A percentile compares a stretch with the other conserved stretches of the same genome.
Evolutionary conservation across 495 filamentous ascomycete genomes (phyloP).

Genomic region (Neurospora sp.): DNA sequence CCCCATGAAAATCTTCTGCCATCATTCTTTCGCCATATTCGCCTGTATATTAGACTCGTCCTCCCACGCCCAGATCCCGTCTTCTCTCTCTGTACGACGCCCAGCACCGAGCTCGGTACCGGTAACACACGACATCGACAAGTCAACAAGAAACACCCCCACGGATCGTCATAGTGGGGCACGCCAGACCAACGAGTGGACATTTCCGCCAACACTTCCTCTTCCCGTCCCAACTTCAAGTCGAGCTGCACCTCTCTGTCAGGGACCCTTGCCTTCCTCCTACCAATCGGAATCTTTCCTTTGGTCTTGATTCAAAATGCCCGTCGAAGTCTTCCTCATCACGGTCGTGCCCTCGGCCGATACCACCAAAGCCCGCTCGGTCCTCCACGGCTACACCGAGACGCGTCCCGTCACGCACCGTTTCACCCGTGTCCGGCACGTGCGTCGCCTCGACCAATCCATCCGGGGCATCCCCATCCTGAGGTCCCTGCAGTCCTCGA

Average conservation of each 20-base stretch:
- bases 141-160: not conserved
- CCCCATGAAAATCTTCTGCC: not conserved
- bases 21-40: not conserved
- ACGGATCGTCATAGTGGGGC: not conserved
- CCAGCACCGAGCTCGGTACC: not conserved
- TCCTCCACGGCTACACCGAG: slow-evolving; percentile 32
- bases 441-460: slow-evolving; percentile 17
- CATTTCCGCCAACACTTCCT: not conserved
- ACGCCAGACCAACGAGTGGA: not conserved
- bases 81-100: not conserved
- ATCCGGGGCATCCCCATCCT: slow-evolving; percentile 13
- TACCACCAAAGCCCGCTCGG: slow-evolving; percentile 23
- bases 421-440: slow-evolving; percentile 24
- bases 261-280: not conserved
- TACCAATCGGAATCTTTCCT: not conserved
- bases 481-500: slow-evolving; percentile 24
- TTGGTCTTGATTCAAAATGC: slow-evolving; percentile 4
- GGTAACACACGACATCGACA: not conserved
- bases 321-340: slow-evolving; percentile 36
- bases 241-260: not conserved
- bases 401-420: slow-evolving; percentile 24
- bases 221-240: not conserved
- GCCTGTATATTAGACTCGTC: not conserved
- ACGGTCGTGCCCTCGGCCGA: slow-evolving; percentile 24
- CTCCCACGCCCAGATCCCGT: not conserved